Evolutionary conservation across 176 grass and related monocot genomes (phyloP).

Genomic region (Aegilops bicornis): DNA sequence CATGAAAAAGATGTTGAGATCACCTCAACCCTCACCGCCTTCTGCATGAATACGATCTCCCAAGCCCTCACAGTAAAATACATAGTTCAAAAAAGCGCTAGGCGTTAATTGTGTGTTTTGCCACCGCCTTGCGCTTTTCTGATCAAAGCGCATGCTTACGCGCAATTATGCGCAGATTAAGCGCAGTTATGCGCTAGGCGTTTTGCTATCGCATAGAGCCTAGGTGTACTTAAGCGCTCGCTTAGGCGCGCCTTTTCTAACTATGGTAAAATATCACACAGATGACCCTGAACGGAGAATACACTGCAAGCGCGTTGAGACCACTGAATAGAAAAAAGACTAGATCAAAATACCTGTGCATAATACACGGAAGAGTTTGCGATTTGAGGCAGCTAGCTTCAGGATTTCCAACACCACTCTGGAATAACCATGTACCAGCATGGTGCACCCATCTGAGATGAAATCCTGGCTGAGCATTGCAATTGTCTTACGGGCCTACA

Average conservation of each 20-base stretch:
- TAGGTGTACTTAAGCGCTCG: too few relatives aligned
- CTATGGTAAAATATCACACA: neutral
- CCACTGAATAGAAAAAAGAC: neutral
- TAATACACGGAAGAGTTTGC: slow-evolving; percentile 82
- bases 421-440: slow-evolving; percentile 91
- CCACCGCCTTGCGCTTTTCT: too few relatives aligned
- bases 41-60: too few relatives aligned
- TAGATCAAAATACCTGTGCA: slow-evolving; percentile 71
- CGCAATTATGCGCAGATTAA: too few relatives aligned
- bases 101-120: too few relatives aligned
- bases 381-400: slow-evolving; percentile 84
- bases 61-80: too few relatives aligned
- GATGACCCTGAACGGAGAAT: neutral
- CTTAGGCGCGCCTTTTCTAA: too few relatives aligned
- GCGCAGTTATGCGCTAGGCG: too few relatives aligned
- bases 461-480: slow-evolving; percentile 98
- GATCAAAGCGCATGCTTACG: too few relatives aligned
- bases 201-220: too few relatives aligned
- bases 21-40: neutral
- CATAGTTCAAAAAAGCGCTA: too few relatives aligned
- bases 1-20: neutral
- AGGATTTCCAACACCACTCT: slow-evolving; percentile 93
- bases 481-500: slow-evolving; percentile 91
- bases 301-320: neutral
- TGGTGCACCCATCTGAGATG: slow-evolving; percentile 82